A percentile compares a stretch with the other conserved stretches of the same genome.
These are phyloP conservation scores for Furcasterigmium sp. DNA, from an alignment of 2,329 filamentous ascomycete genomes.

Conservation along the genomic window DNA sequence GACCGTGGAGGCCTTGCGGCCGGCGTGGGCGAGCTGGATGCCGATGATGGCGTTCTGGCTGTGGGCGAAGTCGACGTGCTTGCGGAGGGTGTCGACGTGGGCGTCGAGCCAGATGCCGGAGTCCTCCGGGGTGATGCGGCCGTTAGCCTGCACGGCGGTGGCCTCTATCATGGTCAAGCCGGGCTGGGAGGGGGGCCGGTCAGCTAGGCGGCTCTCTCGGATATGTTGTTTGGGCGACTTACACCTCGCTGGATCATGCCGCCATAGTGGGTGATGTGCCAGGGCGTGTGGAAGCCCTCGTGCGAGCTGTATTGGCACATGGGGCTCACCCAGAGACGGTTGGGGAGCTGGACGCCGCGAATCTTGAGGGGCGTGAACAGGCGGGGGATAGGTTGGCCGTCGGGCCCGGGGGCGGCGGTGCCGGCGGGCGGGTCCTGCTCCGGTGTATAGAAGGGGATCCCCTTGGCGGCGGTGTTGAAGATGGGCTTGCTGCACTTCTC, in stretches of 20 bases:
- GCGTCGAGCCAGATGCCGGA: slow-evolving; percentile 63
- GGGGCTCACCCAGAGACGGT: slow-evolving; percentile 40
- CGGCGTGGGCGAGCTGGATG: slow-evolving; percentile 73
- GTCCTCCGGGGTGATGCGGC: slow-evolving; percentile 66
- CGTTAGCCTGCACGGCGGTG: slow-evolving; percentile 57
- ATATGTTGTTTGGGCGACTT: too few species aligned
- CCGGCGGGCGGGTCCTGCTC: slow-evolving; percentile 38
- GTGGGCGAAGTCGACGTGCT: slow-evolving; percentile 55
- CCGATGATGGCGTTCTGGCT: slow-evolving; percentile 57
- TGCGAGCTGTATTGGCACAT: slow-evolving; percentile 42
- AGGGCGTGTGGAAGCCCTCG: slow-evolving; percentile 59
- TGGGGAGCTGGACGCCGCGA: slow-evolving; percentile 36
- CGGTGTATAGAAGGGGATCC: slow-evolving; percentile 42
- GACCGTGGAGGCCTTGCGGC: slow-evolving; percentile 53
- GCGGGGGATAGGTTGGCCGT: slow-evolving; percentile 44
- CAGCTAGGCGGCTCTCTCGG: too few species aligned
- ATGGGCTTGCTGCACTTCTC: slow-evolving; percentile 13
- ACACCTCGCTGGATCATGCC: slow-evolving; percentile 65
- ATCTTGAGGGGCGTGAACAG: slow-evolving; percentile 42
- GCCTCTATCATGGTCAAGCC: slow-evolving; percentile 62
- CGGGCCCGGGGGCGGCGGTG: slow-evolving; percentile 33
- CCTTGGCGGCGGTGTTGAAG: slow-evolving; percentile 21
- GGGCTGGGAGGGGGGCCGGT: slow-evolving; percentile 23
- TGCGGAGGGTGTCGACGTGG: slow-evolving; percentile 54
- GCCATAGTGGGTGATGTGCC: slow-evolving; percentile 70